Conservation (phyloP, 306 rosid species). For the Cyamopsis tetragonoloba region DNA sequence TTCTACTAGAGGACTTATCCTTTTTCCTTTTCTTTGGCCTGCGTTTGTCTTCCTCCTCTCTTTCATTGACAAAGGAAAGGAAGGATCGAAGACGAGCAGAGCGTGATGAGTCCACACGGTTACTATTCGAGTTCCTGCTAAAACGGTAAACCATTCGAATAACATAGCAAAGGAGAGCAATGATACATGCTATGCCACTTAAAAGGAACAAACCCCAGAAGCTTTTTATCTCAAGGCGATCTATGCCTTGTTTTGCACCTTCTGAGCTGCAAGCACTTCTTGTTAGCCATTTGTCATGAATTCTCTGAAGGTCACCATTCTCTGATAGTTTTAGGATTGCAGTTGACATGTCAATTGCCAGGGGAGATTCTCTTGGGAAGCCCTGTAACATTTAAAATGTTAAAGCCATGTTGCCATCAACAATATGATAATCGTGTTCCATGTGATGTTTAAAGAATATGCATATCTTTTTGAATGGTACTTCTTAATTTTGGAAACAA, state of each 20-base stretch:
- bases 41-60: conserved; percentile 37
- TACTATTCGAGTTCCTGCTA: conserved; percentile 21
- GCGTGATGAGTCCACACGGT: conserved; percentile 1
- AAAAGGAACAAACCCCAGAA: conserved; percentile 64
- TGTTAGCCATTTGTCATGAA: conserved; percentile 75
- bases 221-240: conserved; percentile 53
- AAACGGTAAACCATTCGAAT: conserved; percentile 44
- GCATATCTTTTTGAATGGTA: not conserved
- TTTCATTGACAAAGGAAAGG: conserved; percentile 59
- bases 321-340: conserved; percentile 64
- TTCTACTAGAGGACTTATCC: conserved; percentile 29
- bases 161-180: conserved; percentile 51
- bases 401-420: not conserved
- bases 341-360: conserved; percentile 73
- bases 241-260: conserved; percentile 50
- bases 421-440: too few species aligned
- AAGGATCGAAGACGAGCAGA: conserved; percentile 51
- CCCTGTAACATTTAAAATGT: conserved; percentile 42
- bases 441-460: not conserved
- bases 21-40: conserved; percentile 36
- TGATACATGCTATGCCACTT: conserved; percentile 56
- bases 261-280: conserved; percentile 66
- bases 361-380: conserved; percentile 65
- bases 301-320: conserved; percentile 66
- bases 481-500: not conserved